A percentile compares a stretch with the other conserved stretches of the same genome.
Evolutionary conservation across 176 grass and related monocot species (phyloP).

Genomic region (Miscanthus lutarioriparius): DNA sequence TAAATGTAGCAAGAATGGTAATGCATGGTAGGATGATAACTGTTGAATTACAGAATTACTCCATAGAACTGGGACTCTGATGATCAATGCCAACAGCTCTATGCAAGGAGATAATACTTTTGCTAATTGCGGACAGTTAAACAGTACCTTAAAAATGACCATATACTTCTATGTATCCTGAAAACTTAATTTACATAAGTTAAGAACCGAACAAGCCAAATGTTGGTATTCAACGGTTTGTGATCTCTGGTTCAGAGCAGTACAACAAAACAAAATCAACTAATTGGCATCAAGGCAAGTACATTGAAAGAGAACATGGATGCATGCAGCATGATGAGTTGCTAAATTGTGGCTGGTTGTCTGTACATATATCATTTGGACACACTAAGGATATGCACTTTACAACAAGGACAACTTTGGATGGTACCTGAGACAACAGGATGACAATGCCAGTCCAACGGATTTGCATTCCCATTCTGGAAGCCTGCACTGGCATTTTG

Average conservation of each 20-base stretch:
- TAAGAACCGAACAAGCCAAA: neutral
- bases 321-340: neutral
- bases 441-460: neutral
- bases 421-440: neutral
- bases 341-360: neutral
- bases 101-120: neutral
- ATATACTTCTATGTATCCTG: neutral
- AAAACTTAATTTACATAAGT: neutral
- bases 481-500: neutral
- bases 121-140: neutral
- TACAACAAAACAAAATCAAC: neutral
- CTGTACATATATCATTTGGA: slow-evolving; percentile 9
- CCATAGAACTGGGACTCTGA: neutral
- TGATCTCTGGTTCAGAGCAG: neutral
- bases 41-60: neutral
- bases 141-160: neutral
- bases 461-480: neutral
- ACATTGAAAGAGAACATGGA: neutral
- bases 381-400: neutral
- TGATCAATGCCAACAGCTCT: neutral
- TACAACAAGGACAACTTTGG: neutral
- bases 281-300: neutral
- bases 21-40: neutral
- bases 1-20: neutral
- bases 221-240: neutral